Base-by-base conservation (phyloP, 2,329 filamentous ascomycete species). In the Phyllosticta ampelicida region DNA sequence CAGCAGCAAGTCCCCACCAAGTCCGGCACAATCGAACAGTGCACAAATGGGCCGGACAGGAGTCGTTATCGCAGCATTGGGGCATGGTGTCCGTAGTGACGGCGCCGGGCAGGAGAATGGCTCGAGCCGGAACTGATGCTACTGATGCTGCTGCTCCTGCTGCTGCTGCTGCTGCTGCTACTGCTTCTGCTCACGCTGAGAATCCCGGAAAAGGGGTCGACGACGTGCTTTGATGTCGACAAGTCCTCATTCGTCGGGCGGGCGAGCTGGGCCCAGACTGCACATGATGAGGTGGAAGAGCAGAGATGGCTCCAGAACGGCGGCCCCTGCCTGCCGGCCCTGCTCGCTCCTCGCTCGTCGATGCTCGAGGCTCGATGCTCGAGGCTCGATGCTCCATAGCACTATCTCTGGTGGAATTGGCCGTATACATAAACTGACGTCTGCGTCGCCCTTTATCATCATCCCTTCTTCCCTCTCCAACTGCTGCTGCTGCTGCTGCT, bases 301-400 rank as follows among this genome's bases (percentile, higher is more conserved):
- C 55, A 48, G 20, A 56, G 55, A 56, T 36, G 19, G n/a, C 55
- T 19, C 50, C 55, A 52, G 55, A 57, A 57, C 20, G 26, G 3
- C 53, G 36, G 36, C 20, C 49, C 49, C 49, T 51, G 49, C 49
- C 49, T 26, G 19, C n/a, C n/a, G n/a, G n/a, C n/a, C n/a, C n/a
- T n/a, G n/a, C n/a, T n/a, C n/a, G n/a, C n/a, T n/a, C n/a, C n/a
- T n/a, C n/a, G n/a, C n/a, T n/a, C n/a, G n/a, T n/a, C n/a, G n/a
- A n/a, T n/a, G n/a, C n/a, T n/a, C n/a, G n/a, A n/a, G n/a, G n/a
- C n/a, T n/a, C n/a, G n/a, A n/a, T n/a, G n/a, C n/a, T n/a, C n/a
- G n/a, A n/a, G n/a, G n/a, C n/a, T n/a, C n/a, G n/a, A n/a, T n/a
- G n/a, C n/a, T n/a, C n/a, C n/a, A n/a, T n/a, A n/a, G n/a, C n/a